A percentile compares a stretch with the other conserved stretches of the same genome.
Conservation (phyloP, 257 asterid species). For the Penstemon barbatus region DNA sequence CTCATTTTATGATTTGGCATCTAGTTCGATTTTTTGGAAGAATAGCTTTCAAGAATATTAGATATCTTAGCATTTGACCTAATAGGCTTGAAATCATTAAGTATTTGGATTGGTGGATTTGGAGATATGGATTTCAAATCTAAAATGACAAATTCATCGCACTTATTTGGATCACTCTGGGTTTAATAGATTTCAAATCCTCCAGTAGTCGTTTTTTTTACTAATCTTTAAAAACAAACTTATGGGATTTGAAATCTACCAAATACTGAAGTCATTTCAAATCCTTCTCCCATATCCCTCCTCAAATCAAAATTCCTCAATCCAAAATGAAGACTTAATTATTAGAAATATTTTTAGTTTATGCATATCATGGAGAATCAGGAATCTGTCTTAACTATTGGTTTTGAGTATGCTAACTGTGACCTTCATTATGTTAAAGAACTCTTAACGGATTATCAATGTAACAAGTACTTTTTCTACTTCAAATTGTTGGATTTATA, state of each 20-base stretch:
- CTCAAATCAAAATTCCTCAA: background rate
- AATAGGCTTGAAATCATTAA: too few species aligned
- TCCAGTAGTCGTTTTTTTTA: too few species aligned
- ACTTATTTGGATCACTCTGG: too few species aligned
- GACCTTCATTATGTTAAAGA: background rate
- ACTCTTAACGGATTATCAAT: background rate
- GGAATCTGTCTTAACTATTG: background rate
- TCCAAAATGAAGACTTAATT: background rate
- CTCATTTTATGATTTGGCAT: background rate
- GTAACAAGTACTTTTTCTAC: background rate
- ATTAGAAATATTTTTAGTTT: background rate
- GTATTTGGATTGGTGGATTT: too few species aligned
- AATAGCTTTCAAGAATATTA: background rate
- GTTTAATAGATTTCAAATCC: too few species aligned
- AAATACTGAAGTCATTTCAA: too few species aligned
- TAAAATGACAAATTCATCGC: too few species aligned
- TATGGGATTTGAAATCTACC: too few species aligned
- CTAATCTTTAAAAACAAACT: too few species aligned
- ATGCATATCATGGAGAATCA: constrained; percentile 8
- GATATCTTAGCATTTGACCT: too few species aligned
- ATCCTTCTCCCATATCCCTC: too few species aligned
- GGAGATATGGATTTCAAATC: too few species aligned
- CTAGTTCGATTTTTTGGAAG: background rate
- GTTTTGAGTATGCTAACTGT: background rate
- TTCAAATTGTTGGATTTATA: constrained; percentile 12